Conservation (phyloP, 139 green algal genomes). For the Coelastrella sp. region DNA sequence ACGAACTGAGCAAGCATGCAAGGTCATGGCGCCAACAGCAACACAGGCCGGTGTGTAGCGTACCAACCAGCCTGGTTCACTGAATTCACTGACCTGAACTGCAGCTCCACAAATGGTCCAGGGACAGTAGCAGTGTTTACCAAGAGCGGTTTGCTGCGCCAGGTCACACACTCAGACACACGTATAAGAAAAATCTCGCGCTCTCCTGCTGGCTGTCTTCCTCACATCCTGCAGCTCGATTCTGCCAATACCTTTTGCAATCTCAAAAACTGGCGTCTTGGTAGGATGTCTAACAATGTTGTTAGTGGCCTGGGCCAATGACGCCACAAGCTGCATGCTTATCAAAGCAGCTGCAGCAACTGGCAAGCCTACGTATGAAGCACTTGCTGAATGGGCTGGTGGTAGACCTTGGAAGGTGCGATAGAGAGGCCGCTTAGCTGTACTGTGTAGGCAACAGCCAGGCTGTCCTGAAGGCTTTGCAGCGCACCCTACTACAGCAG, state of each 20-base stretch:
- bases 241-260: constrained; percentile 82
- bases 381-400: constrained; percentile 69
- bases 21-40: no score
- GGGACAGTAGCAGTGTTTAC: no score
- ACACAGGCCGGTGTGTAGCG: no score
- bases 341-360: constrained; percentile 66
- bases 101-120: no score
- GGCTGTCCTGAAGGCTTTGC: background rate
- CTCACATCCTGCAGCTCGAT: constrained; percentile 55
- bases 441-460: background rate
- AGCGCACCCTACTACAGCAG: no score
- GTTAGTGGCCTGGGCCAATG: constrained; percentile 74
- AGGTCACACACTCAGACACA: background rate
- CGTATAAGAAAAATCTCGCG: background rate
- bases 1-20: no score
- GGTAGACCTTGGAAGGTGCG: constrained; percentile 64
- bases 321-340: constrained; percentile 74
- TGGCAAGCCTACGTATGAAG: constrained; percentile 74
- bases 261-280: constrained; percentile 76
- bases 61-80: no score
- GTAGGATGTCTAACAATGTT: constrained; percentile 64
- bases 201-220: background rate
- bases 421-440: no score
- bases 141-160: background rate
- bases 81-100: no score